These are phyloP conservation scores for Hygrophorus pudorinus DNA, from an alignment of 768 basidiomycete species.

Conservation along the genomic window DNA sequence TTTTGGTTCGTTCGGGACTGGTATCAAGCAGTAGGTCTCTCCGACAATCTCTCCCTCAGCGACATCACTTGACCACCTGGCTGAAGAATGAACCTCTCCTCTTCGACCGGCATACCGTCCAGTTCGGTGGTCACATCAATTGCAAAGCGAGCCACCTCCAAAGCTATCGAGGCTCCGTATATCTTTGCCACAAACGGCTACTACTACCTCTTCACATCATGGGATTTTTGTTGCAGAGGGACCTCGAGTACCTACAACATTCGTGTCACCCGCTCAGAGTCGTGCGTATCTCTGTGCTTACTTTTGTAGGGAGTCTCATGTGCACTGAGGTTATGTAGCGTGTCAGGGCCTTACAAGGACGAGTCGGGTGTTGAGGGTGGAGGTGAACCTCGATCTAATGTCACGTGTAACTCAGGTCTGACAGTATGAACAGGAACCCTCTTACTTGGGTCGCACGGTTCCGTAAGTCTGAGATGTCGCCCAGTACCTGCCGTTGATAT, in stretches of 20 bases:
- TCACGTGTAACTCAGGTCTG: no score
- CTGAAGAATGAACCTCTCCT: slow-evolving; percentile 17
- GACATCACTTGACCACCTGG: no score
- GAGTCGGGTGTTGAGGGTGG: slow-evolving; percentile 38
- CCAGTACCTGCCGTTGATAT: no score
- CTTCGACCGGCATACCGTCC: slow-evolving; percentile 32
- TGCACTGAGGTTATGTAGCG: slow-evolving; percentile 15
- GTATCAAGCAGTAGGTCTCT: no score
- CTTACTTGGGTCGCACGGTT: no score
- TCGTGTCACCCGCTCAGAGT: slow-evolving; percentile 40
- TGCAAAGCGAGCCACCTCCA: slow-evolving; percentile 32
- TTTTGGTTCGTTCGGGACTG: no score
- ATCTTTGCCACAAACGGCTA: slow-evolving; percentile 34
- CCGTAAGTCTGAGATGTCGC: no score
- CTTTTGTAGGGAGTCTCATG: background rate
- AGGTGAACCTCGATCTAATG: slow-evolving; percentile 17
- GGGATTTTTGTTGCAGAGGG: slow-evolving; percentile 45
- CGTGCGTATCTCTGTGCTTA: slow-evolving; percentile 17
- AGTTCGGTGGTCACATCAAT: slow-evolving; percentile 30
- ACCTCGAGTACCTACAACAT: slow-evolving; percentile 50
- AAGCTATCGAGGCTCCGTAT: slow-evolving; percentile 40
- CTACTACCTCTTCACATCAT: slow-evolving; percentile 48
- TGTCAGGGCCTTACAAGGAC: slow-evolving; percentile 38
- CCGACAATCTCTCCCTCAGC: no score
- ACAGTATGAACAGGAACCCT: no score